A percentile compares a stretch with the other conserved stretches of the same genome.
phyloP scores from a whole-genome alignment of 202 grass and related monocot genomes.

The Brachypodium distachyon region DNA sequence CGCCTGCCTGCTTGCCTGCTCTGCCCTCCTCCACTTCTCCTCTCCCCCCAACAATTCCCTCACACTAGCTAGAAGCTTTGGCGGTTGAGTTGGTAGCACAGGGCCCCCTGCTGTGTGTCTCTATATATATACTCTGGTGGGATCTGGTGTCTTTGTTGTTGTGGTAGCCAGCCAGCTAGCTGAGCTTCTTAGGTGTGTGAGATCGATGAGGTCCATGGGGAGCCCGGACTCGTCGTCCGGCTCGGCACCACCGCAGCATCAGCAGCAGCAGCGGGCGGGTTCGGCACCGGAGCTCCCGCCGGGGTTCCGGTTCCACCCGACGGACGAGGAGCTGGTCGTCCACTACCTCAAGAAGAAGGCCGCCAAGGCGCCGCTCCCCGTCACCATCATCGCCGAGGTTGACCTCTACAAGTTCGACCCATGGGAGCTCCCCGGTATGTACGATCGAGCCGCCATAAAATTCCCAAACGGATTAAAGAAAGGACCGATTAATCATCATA shows the following conservation, averaged over 20 bases:
- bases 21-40: not conserved
- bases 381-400: conserved; percentile 90
- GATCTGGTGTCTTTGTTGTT: not conserved
- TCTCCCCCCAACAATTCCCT: conserved; percentile 22
- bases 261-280: conserved; percentile 22
- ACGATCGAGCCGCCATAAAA: not conserved
- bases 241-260: conserved; percentile 34
- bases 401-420: conserved; percentile 98
- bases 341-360: conserved; percentile 96
- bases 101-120: not conserved
- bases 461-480: not conserved
- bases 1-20: conserved; percentile 10
- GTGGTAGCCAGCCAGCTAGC: not conserved
- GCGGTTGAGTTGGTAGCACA: not conserved
- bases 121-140: conserved; percentile 13
- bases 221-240: conserved; percentile 56
- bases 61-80: conserved; percentile 24
- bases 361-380: conserved; percentile 54
- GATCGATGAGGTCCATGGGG: conserved; percentile 57
- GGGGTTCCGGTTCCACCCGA: conserved; percentile 92
- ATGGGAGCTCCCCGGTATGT: conserved; percentile 87
- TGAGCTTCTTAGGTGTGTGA: not conserved
- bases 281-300: conserved; percentile 68
- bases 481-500: not conserved
- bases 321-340: conserved; percentile 94